Base-by-base conservation (phyloP, 768 basidiomycete genomes). In the Amanita rubescens region DNA sequence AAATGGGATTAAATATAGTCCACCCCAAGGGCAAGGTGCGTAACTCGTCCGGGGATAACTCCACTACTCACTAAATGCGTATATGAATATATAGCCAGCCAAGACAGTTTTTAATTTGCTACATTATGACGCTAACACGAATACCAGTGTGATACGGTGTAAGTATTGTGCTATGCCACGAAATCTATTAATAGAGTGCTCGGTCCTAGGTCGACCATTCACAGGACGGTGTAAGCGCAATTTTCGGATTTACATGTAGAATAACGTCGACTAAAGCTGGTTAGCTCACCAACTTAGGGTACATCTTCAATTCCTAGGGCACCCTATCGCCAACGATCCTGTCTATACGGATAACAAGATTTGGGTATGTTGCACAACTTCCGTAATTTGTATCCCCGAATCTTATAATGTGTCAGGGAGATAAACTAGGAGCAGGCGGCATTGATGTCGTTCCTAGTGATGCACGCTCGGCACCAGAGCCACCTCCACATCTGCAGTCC, bases 271-370 rank as follows among this genome's bases (percentile, higher is more conserved):
- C 47, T 48, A 42, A 53, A n/a, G 5, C 10, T 43, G 3, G 19
- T 47, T 27, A 96, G 94, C 96, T 0, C 96, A 99, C 70, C 96
- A 99, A 68, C 90, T 98, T 54, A 81, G 96, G 47, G 95, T 99
- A 3, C 96, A 99, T 64, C 78, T 99, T 2, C 96, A 98, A 68
- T 97, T 79, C 67, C 80, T 99, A 53, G 96, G 95, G 1, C 74
- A 90, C 63, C 87, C 96, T 0, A 93, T 99, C 57, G 90, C 91
- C 10, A 98, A 99, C 64, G 96, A 98, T 60, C 90, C 94, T 2
- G 78, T 98, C 2, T 99, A 99, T 68, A 86, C 87, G 15, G 87
- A 88, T 55, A 71, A 74, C 32, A 78, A 76, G 37, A 89, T 90
- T 49, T 91, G 89, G 89, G 89, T 83, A 60, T 37, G 64, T 59